Percentiles rank a stretch among this genome's conserved stretches.
Evolutionary conservation across 257 asterid species (phyloP).

Genomic region (Solanum boliviense): DNA sequence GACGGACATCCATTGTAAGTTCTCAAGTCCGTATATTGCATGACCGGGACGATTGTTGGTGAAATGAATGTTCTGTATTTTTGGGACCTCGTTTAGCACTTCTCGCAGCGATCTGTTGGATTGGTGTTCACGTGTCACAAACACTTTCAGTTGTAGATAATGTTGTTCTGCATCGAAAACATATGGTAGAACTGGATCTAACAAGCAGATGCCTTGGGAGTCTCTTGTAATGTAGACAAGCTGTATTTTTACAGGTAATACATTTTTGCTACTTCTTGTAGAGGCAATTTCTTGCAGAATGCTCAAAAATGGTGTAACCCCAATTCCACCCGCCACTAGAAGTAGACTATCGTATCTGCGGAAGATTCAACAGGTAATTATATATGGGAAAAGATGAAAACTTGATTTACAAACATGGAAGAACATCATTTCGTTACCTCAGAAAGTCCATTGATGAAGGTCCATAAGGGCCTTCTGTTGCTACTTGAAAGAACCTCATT

Average conservation of each 20-base stretch:
- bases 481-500: conserved; percentile 33
- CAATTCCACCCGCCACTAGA: conserved; percentile 86
- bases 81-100: conserved; percentile 23
- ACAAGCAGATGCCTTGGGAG: conserved; percentile 40
- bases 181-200: conserved; percentile 43
- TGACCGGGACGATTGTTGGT: conserved; percentile 16
- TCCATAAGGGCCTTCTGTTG: conserved; percentile 82
- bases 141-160: conserved; percentile 38
- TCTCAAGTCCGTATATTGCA: conserved; percentile 41
- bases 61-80: conserved; percentile 20
- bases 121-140: conserved; percentile 49
- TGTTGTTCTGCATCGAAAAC: conserved; percentile 23
- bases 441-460: conserved; percentile 50
- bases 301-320: conserved; percentile 69
- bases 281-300: conserved; percentile 48
- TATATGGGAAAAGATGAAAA: not conserved
- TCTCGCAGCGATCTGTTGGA: conserved; percentile 29
- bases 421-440: conserved; percentile 28
- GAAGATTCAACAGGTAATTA: not conserved
- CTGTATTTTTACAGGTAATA: conserved; percentile 36
- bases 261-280: conserved; percentile 10
- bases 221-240: conserved; percentile 40
- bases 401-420: not conserved
- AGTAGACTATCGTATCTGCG: conserved; percentile 57
- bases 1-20: conserved; percentile 27